Evolutionary conservation across 148 eudicot genomes (phyloP), one percentile per base, ranked within the genome.

Genomic region (Spergularia marina): DNA sequence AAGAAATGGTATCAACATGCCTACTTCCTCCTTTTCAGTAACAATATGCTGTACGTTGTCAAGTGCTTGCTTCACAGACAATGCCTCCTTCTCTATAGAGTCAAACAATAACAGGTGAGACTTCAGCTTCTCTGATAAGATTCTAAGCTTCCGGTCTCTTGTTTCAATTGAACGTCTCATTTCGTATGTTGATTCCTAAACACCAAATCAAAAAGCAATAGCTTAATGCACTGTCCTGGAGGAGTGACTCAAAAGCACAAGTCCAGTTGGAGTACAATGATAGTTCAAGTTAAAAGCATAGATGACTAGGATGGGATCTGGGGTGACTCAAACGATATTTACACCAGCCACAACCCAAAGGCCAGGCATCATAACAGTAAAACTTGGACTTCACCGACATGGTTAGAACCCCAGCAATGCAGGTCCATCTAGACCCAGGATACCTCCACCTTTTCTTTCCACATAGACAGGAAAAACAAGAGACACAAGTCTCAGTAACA

Each of bases 41-140:
- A 87, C 68, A 71, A 78, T 64, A 63, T 72, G 76, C 17, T 67
- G 83, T 49, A 83, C 86, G 75, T 80, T 71, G 56, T 84, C 84
- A 74, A 87, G 79, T 61, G 77, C 80, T 76, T 84, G 78, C 64
- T 85, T 85, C 73, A 87, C 80, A 52, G 74, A 82, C 47, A 54
- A 73, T 17, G 87, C 87, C 80, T 87, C 89, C 75, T 84, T 85
- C 62, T 84, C 84, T 70, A 87, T 87, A 59, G 84, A 80, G 54
- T 82, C 79, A 51, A 84, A 80, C 54, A 76, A 80, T 63, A 75
- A 51, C 21, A 75, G 66, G 65, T 87, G 88, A 78, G 84, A 74
- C 69, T 82, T 81, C 56, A 87, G 82, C 84, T 85, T 87, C 75
- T 87, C 87, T 3, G 76, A 78, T 41, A 87, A 78, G 62, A 78